Percentiles rank a stretch among this genome's conserved stretches.
These are phyloP conservation scores for Trypanosomatidae sp. DNA, from an alignment of 208 protist genomes.

Conservation along the genomic window DNA sequence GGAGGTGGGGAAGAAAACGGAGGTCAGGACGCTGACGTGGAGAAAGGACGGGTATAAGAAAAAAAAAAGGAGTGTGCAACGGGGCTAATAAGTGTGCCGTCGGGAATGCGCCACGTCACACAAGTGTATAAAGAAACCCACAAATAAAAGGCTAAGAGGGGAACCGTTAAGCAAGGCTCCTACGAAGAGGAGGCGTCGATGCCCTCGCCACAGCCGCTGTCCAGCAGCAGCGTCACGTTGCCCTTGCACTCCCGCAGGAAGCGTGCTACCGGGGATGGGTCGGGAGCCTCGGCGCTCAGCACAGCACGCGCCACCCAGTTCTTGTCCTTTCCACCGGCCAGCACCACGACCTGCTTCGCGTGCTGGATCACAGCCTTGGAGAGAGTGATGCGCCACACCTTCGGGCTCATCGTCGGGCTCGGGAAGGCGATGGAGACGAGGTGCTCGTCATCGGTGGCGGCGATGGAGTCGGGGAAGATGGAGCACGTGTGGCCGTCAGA, in stretches of 20 bases:
- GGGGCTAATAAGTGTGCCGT: no score
- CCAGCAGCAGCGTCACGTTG: constrained; percentile 60
- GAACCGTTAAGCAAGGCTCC: no score
- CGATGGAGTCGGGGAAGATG: constrained; percentile 73
- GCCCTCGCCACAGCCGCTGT: constrained; percentile 26
- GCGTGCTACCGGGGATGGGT: constrained; percentile 66
- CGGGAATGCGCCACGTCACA: no score
- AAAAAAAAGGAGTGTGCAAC: no score
- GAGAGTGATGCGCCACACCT: constrained; percentile 81
- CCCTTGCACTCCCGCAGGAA: constrained; percentile 71
- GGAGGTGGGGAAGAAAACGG: no score
- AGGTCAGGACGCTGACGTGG: no score
- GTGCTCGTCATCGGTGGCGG: constrained; percentile 31
- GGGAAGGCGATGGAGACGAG: constrained; percentile 60
- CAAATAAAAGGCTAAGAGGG: no score
- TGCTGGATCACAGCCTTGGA: constrained; percentile 61
- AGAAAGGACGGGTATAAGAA: no score
- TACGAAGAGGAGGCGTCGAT: constrained; percentile 6
- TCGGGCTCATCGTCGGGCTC: constrained; percentile 73
- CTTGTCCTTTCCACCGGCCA: constrained; percentile 68
- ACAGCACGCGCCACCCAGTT: constrained; percentile 70
- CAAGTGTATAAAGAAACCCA: no score
- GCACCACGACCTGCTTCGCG: constrained; percentile 69
- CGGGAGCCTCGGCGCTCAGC: constrained; percentile 4
- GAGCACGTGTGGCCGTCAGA: constrained; percentile 85